Evolutionary conservation across 2,329 filamentous ascomycete genomes (phyloP).

Genomic region (Diaporthe citri): DNA sequence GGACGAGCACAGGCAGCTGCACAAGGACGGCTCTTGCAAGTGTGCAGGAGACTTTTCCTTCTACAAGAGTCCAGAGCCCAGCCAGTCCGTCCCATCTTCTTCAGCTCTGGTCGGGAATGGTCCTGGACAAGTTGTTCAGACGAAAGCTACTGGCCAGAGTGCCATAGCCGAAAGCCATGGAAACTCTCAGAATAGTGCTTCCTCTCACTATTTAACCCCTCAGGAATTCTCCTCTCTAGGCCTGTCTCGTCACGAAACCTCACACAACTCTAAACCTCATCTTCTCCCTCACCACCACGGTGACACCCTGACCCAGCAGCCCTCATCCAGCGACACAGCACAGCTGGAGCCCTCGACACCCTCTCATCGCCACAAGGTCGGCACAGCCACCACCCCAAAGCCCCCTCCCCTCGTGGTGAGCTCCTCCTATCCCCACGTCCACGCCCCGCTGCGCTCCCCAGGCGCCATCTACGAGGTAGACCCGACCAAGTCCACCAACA

Average conservation of each 20-base stretch:
- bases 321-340: neutral
- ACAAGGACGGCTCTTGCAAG: constrained; percentile 50
- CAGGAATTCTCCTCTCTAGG: neutral
- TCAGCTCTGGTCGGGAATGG: neutral
- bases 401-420: neutral
- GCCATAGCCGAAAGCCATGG: neutral
- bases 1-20: constrained; percentile 53
- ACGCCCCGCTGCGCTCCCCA: constrained; percentile 20
- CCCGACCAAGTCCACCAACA: constrained; percentile 33
- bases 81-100: constrained; percentile 13
- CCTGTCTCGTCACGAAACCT: neutral
- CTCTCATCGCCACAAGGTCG: neutral
- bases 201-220: neutral
- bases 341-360: neutral
- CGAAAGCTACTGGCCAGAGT: neutral
- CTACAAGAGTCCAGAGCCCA: constrained; percentile 44
- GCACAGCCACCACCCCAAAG: neutral
- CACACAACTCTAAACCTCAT: neutral
- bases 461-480: constrained; percentile 37
- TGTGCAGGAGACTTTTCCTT: constrained; percentile 51
- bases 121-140: constrained; percentile 14
- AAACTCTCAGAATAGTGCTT: neutral
- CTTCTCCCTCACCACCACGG: neutral
- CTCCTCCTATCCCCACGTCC: neutral
- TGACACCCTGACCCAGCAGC: neutral